These are phyloP conservation scores for Suhomyces bokatorum DNA, from an alignment of 1,139 yeast species.

Conservation along the genomic window DNA sequence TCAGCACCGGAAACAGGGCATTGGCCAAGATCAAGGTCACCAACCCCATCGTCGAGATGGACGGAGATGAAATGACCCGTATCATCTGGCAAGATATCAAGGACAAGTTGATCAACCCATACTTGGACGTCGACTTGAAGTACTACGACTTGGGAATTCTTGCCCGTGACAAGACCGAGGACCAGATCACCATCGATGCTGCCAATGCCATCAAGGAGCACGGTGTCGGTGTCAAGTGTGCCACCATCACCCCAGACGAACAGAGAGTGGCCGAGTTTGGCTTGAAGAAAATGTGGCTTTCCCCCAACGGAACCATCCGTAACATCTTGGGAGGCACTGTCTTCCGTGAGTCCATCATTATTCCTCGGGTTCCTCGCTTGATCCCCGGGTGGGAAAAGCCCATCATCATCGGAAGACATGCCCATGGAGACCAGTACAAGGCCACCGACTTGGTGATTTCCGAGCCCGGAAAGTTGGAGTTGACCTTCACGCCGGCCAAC, in stretches of 20 bases:
- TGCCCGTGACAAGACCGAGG: constrained; percentile 83
- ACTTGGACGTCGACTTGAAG: constrained; percentile 82
- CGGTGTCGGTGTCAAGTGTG: constrained; percentile 94
- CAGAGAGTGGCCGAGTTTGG: constrained; percentile 87
- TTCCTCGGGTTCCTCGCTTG: constrained; percentile 82
- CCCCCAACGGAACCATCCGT: constrained; percentile 96
- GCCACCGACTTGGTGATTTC: constrained; percentile 84
- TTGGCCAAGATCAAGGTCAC: constrained; percentile 68
- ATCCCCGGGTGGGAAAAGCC: constrained; percentile 95
- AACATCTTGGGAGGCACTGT: constrained; percentile 95
- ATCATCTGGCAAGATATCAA: constrained; percentile 88
- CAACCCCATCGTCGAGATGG: constrained; percentile 91
- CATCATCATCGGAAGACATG: constrained; percentile 94
- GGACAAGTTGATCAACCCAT: constrained; percentile 79
- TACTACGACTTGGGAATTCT: constrained; percentile 89
- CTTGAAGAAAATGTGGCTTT: constrained; percentile 94
- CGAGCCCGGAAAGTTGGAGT: constrained; percentile 73
- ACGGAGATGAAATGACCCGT: constrained; percentile 95
- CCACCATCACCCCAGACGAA: constrained; percentile 98
- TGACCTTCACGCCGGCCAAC: constrained; percentile 77
- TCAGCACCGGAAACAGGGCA: constrained; percentile 23
- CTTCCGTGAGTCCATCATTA: constrained; percentile 93
- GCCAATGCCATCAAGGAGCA: constrained; percentile 87
- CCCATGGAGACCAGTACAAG: constrained; percentile 95
- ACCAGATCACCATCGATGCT: constrained; percentile 83